Evolutionary conservation across 257 asterid genomes (phyloP), one percentile per base, ranked within the genome.

Genomic region (Scutellaria barbata): DNA sequence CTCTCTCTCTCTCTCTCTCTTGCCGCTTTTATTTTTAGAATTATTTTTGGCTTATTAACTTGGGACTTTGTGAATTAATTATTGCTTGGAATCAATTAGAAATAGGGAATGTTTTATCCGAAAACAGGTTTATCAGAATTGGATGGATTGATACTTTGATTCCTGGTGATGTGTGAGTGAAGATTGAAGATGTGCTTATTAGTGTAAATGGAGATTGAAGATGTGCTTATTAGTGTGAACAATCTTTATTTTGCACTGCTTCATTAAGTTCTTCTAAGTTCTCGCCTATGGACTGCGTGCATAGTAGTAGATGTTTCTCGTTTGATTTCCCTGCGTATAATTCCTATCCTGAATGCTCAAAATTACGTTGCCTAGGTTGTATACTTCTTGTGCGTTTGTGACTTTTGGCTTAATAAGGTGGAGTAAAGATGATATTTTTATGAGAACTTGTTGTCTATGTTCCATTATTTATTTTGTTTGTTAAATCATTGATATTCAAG

Each of bases 21-120:
- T 61, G 51, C 40, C 7, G 25, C 30, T 54, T 16, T 12, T n/a
- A 22, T 61, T 61, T 65, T 35, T n/a, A 58, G 68, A 68, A 71
- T 30, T 3, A 13, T 48, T 71, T 7, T 59, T 41, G 16, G 20
- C 16, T 7, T 35, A 7, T 50, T 60, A 25, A 22, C 7, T 59
- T 54, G 30, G n/a, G n/a, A n/a, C n/a, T n/a, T n/a, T n/a, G 39
- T 46, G 69, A 78, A 50, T 73, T 12, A 25, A 68, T 37, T 52
- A 6, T 6, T 64, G 63, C 9, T n/a, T 59, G 18, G 22, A 58
- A 25, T 30, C 35, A 30, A 30, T 47, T 13, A 66, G 42, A 16
- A 10, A 48, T 62, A 39, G 11, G 55, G 61, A 41, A 2, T 17
- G 7, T 56, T 43, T 5, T 48, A 12, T 25, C 51, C n/a, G 50